Percentiles rank a stretch among this genome's conserved stretches.
phyloP scores from a whole-genome alignment of 2,329 filamentous ascomycete genomes.

The Colletotrichum zoysiae region DNA sequence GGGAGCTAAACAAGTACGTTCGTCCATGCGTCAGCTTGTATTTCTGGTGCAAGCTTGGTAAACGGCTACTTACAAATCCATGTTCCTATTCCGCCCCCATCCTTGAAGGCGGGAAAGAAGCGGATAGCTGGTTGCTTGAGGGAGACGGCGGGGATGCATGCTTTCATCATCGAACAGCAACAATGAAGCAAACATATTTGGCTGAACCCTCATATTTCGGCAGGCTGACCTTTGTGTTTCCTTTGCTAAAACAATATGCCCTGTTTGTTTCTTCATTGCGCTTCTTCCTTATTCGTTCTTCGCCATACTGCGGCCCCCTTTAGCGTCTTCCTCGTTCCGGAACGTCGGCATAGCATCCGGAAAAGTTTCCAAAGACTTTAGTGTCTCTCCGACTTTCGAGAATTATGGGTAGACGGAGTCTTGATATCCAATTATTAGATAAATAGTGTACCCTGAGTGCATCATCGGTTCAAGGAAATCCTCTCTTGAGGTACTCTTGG shows the following conservation, averaged over 20 bases:
- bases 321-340: no score
- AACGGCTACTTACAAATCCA: not conserved
- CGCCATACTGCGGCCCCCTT: not conserved
- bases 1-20: no score
- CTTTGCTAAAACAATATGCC: no score
- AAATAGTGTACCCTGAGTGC: slow-evolving; percentile 2
- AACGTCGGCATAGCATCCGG: not conserved
- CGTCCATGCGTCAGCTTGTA: not conserved
- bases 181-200: no score
- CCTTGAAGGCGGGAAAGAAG: not conserved
- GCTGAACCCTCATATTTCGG: not conserved
- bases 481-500: not conserved
- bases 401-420: not conserved
- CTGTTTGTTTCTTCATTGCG: not conserved
- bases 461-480: not conserved
- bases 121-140: not conserved
- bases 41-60: not conserved
- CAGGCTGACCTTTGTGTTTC: not conserved
- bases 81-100: not conserved
- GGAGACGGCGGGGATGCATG: not conserved
- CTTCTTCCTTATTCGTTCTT: not conserved
- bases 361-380: not conserved
- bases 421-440: not conserved
- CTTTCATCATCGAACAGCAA: not conserved
- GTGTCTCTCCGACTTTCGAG: no score